Evolutionary conservation across 352 stramenopile species (phyloP).

Genomic region (Globisporangium cederbergense): DNA sequence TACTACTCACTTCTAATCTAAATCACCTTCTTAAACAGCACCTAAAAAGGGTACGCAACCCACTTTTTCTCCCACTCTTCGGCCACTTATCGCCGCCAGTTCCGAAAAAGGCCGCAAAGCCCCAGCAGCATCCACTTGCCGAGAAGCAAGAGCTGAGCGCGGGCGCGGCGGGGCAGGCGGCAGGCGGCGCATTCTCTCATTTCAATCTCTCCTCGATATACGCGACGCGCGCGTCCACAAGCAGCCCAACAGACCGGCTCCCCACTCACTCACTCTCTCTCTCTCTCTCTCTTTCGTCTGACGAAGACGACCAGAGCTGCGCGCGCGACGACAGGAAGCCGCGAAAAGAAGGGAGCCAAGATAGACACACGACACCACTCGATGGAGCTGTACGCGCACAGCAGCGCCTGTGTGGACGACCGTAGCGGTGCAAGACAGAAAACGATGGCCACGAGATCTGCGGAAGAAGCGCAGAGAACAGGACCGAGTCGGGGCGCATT

Average conservation of each 20-base stretch:
- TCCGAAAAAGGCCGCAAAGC: conserved; percentile 2
- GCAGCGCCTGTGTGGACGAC: conserved; percentile 10
- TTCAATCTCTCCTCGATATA: background rate
- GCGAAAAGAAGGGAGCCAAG: background rate
- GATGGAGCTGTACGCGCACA: conserved; percentile 13
- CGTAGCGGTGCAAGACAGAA: background rate
- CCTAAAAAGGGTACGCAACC: background rate
- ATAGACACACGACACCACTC: background rate
- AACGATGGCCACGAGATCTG: conserved; percentile 7
- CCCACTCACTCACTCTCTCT: background rate
- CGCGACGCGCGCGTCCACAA: background rate
- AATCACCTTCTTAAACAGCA: background rate
- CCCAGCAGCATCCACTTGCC: background rate
- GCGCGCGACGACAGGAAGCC: background rate
- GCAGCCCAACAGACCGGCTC: background rate
- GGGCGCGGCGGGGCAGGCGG: background rate
- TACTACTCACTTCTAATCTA: too few species aligned
- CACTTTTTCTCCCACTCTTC: conserved; percentile 8
- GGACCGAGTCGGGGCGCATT: background rate
- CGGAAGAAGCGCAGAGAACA: background rate
- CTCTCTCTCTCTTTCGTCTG: background rate
- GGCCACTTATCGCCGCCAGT: conserved; percentile 7
- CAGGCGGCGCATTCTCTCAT: conserved; percentile 4
- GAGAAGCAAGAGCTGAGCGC: background rate
- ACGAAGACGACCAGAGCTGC: background rate